phyloP scores from a whole-genome alignment of 129 eudicot species.

The Lonicera japonica region DNA sequence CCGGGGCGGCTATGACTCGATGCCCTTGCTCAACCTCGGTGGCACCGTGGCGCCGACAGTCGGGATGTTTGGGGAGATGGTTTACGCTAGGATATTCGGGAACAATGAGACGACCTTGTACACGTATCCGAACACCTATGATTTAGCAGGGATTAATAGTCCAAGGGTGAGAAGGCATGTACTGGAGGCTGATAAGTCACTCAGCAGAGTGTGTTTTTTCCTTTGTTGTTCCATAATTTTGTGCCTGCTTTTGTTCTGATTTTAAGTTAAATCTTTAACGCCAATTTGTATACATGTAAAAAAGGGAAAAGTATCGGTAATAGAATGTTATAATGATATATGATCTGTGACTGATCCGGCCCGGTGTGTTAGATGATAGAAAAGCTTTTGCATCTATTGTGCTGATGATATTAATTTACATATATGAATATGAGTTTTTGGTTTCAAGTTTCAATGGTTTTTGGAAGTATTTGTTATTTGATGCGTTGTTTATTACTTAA shows the following conservation, averaged over 20 bases:
- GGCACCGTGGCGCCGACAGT: slow-evolving; percentile 35
- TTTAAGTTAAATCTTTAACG: background rate
- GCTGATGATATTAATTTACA: background rate
- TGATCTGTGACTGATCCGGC: slow-evolving; percentile 5
- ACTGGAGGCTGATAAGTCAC: slow-evolving; percentile 61
- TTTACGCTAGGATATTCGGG: slow-evolving; percentile 63
- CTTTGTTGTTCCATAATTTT: slow-evolving; percentile 57
- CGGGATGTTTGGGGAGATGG: slow-evolving; percentile 61
- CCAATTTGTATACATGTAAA: slow-evolving; percentile 9
- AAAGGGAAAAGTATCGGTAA: background rate
- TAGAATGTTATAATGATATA: slow-evolving; percentile 2
- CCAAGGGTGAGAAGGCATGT: slow-evolving; percentile 66
- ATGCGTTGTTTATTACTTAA: too few relatives aligned
- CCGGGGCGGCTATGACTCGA: background rate
- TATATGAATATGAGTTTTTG: too few relatives aligned
- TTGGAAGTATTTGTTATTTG: too few relatives aligned
- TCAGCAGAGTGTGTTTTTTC: slow-evolving; percentile 65
- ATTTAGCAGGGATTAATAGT: slow-evolving; percentile 32
- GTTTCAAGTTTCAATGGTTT: too few relatives aligned
- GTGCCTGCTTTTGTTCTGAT: slow-evolving; percentile 66
- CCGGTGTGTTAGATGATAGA: slow-evolving; percentile 10
- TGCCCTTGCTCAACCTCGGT: slow-evolving; percentile 17
- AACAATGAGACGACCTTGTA: slow-evolving; percentile 41
- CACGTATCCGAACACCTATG: slow-evolving; percentile 51
- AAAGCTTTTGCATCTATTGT: slow-evolving; percentile 6